A percentile compares a stretch with the other conserved stretches of the same genome.
Evolutionary conservation across 768 basidiomycete species (phyloP).

Genomic region (Tubosaeta sp.): DNA sequence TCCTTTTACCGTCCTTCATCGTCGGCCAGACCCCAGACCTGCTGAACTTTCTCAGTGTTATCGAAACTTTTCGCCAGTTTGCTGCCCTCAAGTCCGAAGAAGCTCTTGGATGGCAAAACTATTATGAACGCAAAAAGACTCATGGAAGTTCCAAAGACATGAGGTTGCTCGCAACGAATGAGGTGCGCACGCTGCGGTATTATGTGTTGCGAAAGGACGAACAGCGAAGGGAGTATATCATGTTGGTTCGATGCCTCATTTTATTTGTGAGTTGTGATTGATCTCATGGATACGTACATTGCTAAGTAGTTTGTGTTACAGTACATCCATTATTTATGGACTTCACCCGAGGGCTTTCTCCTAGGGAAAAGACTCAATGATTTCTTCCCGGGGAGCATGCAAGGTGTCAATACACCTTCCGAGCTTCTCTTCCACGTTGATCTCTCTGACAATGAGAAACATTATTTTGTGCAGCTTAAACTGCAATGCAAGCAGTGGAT

Average conservation of each 20-base stretch:
- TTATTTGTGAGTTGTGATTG: constrained; percentile 17
- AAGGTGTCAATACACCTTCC: constrained; percentile 12
- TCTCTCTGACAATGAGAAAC: constrained; percentile 22
- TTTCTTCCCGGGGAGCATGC: constrained; percentile 27
- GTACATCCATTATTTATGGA: constrained; percentile 29
- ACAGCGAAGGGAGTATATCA: constrained; percentile 20
- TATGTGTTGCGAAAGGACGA: constrained; percentile 11
- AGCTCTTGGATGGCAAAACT: constrained; percentile 25
- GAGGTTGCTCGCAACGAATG: constrained; percentile 17
- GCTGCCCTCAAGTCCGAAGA: constrained; percentile 14
- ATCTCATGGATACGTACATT: too few relatives aligned
- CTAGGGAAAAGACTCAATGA: constrained; percentile 18
- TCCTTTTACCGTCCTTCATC: constrained; percentile 25
- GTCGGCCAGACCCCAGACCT: constrained; percentile 30
- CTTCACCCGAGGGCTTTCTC: constrained; percentile 24
- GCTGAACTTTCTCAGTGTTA: constrained; percentile 18
- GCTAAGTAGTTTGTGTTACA: too few relatives aligned
- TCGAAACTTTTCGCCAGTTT: constrained; percentile 24
- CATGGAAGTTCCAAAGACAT: constrained; percentile 4
- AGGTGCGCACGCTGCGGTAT: constrained; percentile 8
- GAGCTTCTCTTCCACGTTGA: constrained; percentile 20
- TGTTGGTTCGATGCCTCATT: constrained; percentile 20
- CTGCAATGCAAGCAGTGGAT: constrained; percentile 18
- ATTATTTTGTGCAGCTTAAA: constrained; percentile 13
- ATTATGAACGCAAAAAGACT: constrained; percentile 11